A percentile compares a stretch with the other conserved stretches of the same genome.
These are phyloP conservation scores for Thielaviopsis populi DNA, from an alignment of 2,329 filamentous ascomycete species.

Conservation along the genomic window DNA sequence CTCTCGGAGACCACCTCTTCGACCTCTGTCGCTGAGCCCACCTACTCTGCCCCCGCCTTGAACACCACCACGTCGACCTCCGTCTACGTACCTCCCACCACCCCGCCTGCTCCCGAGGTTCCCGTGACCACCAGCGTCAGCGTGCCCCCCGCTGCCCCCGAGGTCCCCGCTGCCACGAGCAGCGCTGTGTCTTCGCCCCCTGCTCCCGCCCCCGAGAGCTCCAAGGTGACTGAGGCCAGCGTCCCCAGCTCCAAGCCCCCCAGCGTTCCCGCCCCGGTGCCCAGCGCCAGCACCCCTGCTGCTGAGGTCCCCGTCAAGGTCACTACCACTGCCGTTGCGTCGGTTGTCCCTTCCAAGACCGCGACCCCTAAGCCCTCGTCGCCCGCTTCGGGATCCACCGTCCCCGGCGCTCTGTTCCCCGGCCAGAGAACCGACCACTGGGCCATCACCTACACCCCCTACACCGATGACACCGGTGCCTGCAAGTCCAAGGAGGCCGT, in stretches of 20 bases:
- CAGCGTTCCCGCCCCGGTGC: too few relatives aligned
- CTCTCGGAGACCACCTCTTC: slow-evolving; percentile 18
- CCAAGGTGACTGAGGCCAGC: not conserved
- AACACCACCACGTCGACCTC: slow-evolving; percentile 20
- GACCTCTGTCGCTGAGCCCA: slow-evolving; percentile 20
- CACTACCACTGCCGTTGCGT: slow-evolving; percentile 19
- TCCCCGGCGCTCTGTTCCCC: slow-evolving; percentile 22
- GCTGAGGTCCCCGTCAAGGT: not conserved
- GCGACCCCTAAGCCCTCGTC: slow-evolving; percentile 20
- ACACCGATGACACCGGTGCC: slow-evolving; percentile 36
- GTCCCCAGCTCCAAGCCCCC: too few relatives aligned
- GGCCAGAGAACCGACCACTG: slow-evolving; percentile 40
- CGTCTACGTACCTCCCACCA: slow-evolving; percentile 12
- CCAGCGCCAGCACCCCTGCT: not conserved
- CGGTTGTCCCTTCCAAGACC: slow-evolving; percentile 21
- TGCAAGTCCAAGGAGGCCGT: slow-evolving; percentile 54
- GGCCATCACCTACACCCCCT: slow-evolving; percentile 72
- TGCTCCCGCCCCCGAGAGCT: not conserved
- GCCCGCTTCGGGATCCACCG: slow-evolving; percentile 10
- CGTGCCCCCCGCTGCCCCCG: not conserved
- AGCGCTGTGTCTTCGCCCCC: not conserved
- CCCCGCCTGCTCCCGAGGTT: slow-evolving; percentile 12
- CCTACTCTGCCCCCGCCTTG: slow-evolving; percentile 21
- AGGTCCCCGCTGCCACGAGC: not conserved
- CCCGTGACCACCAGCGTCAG: not conserved